Conservation (phyloP, 768 basidiomycete species). For the Exsudoporus frostii region DNA sequence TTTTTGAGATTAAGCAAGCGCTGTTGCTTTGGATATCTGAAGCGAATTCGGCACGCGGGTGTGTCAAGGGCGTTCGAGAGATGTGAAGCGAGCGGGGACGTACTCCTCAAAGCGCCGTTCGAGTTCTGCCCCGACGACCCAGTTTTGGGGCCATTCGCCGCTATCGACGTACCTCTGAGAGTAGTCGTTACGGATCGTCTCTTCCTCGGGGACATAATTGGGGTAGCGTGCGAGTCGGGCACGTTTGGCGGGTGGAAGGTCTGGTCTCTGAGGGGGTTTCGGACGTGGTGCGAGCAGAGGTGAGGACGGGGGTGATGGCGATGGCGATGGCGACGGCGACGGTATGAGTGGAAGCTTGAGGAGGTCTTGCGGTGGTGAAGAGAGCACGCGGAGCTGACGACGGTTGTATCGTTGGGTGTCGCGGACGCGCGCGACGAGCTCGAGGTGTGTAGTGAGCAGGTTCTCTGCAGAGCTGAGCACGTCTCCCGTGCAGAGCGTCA, state of each 20-base stretch:
- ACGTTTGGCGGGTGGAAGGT: conserved; percentile 67
- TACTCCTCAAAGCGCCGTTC: conserved; percentile 93
- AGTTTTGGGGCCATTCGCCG: conserved; percentile 93
- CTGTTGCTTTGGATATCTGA: conserved; percentile 92
- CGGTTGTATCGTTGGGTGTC: conserved; percentile 54
- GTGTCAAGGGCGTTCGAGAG: neutral
- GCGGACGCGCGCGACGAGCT: conserved; percentile 56
- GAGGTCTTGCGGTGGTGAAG: conserved; percentile 54
- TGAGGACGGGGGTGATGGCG: conserved; percentile 48
- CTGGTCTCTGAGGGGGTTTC: conserved; percentile 40
- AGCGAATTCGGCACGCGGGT: neutral
- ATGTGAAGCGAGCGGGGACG: conserved; percentile 30
- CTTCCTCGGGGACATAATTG: conserved; percentile 91
- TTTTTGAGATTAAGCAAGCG: conserved; percentile 82
- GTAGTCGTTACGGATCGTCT: conserved; percentile 95
- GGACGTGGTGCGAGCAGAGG: conserved; percentile 36
- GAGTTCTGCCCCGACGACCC: conserved; percentile 85
- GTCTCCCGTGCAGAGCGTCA: conserved; percentile 38
- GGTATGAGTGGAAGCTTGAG: conserved; percentile 57
- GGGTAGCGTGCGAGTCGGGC: conserved; percentile 65
- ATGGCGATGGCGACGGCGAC: conserved; percentile 50
- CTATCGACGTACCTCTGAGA: conserved; percentile 86
- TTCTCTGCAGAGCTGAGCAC: conserved; percentile 61
- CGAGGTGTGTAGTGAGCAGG: conserved; percentile 57
- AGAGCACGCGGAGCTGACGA: conserved; percentile 51